Evolutionary conservation across 106 monocot species (phyloP).

Genomic region (Dendrobium officinale): DNA sequence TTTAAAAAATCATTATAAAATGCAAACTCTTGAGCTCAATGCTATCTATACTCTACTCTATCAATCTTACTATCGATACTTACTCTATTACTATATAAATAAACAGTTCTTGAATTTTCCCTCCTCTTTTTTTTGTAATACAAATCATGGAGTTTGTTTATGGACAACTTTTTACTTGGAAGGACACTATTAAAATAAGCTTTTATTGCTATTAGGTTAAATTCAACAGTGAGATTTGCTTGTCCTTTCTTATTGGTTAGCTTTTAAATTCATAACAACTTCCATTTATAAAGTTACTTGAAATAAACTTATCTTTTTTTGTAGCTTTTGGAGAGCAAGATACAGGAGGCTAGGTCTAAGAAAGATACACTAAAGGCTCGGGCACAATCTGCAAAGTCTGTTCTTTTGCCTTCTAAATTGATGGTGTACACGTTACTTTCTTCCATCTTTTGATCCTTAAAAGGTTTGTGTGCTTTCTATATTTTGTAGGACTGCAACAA

Average conservation of each 20-base stretch:
- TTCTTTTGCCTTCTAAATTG: slow-evolving; percentile 9
- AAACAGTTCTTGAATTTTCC: too few relatives aligned
- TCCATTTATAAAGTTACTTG: neutral
- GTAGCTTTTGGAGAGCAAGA: slow-evolving; percentile 96
- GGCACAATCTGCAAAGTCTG: slow-evolving; percentile 94
- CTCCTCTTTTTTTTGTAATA: neutral
- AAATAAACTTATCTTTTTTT: slow-evolving; percentile 9
- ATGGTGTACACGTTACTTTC: neutral
- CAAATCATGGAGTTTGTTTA: neutral
- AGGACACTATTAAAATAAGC: neutral
- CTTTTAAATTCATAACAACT: neutral
- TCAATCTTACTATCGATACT: too few relatives aligned
- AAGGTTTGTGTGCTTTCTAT: slow-evolving; percentile 2
- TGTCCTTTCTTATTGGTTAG: neutral
- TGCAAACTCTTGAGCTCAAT: too few relatives aligned
- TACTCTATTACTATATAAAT: too few relatives aligned
- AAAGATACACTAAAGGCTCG: slow-evolving; percentile 98
- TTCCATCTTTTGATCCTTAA: slow-evolving; percentile 4
- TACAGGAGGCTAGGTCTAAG: slow-evolving; percentile 95
- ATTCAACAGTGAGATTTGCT: neutral
- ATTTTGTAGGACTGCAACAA: slow-evolving; percentile 83
- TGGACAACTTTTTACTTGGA: neutral
- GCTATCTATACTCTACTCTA: too few relatives aligned
- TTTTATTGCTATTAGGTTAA: neutral
- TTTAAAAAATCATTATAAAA: too few relatives aligned